Percentiles rank a stretch among this genome's conserved stretches.
phyloP scores from a whole-genome alignment of 2,329 filamentous ascomycete genomes.

The Raffaelea arxii region DNA sequence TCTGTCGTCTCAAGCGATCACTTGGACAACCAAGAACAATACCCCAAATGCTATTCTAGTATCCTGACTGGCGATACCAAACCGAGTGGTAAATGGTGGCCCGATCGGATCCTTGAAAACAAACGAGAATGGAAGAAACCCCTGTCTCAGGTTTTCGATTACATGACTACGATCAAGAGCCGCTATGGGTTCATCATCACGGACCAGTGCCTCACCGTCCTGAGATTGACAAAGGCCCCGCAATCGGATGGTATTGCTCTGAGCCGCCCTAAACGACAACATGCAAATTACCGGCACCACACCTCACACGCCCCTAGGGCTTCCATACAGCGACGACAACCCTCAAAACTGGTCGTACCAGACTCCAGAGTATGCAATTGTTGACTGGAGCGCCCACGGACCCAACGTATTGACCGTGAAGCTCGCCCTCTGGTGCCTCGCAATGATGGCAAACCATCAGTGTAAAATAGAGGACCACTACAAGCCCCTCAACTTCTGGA shows the following conservation, averaged over 20 bases:
- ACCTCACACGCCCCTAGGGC: neutral
- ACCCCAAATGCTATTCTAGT: too few relatives aligned
- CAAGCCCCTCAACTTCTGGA: neutral
- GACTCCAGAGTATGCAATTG: neutral
- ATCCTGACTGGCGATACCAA: neutral
- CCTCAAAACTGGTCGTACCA: neutral
- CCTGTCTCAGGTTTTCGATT: neutral
- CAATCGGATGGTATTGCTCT: neutral
- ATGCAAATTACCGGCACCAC: neutral
- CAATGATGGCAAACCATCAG: neutral
- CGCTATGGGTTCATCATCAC: neutral
- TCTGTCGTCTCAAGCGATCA: too few relatives aligned
- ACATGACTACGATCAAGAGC: neutral
- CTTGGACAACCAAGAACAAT: too few relatives aligned
- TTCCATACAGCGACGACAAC: neutral
- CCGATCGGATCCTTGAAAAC: neutral
- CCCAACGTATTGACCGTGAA: neutral
- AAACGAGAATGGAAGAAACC: neutral
- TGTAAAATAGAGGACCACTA: neutral
- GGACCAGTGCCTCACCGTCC: neutral
- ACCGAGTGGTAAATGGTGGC: neutral
- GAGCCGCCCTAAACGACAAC: neutral
- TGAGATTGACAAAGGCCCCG: neutral
- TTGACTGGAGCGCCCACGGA: neutral
- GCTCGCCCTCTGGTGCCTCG: neutral